Conservation (phyloP, 2,329 filamentous ascomycete species). For the Exutisphaerella laricina region DNA sequence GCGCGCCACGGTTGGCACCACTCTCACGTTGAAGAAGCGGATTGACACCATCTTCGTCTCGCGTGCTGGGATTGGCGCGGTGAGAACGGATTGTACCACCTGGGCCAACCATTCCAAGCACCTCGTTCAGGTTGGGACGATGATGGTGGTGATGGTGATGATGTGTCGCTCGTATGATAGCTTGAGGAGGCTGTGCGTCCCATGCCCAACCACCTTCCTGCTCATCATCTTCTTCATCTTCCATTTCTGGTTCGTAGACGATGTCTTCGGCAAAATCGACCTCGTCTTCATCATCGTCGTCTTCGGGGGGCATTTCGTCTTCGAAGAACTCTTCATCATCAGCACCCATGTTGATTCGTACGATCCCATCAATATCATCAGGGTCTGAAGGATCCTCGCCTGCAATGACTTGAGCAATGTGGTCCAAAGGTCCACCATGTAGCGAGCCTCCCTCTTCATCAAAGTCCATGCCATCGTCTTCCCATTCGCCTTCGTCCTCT, state of each 20-base stretch:
- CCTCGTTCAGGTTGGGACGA: conserved; percentile 22
- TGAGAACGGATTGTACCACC: conserved; percentile 18
- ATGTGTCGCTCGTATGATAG: conserved; percentile 18
- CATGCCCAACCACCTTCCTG: conserved; percentile 25
- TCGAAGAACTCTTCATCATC: conserved; percentile 48
- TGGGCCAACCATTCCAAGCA: conserved; percentile 26
- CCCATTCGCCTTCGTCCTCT: conserved; percentile 41
- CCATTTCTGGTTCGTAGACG: conserved; percentile 49
- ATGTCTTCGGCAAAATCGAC: conserved; percentile 65
- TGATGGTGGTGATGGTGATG: conserved; percentile 27
- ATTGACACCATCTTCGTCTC: conserved; percentile 75
- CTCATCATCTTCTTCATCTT: conserved; percentile 34
- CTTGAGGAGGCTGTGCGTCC: conserved; percentile 20
- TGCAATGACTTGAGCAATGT: conserved; percentile 38
- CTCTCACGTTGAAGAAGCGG: conserved; percentile 62
- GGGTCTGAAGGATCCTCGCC: conserved; percentile 34
- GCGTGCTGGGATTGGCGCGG: conserved; percentile 35
- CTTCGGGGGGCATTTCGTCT: conserved; percentile 55
- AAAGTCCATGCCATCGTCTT: conserved; percentile 40
- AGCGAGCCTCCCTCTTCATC: conserved; percentile 45
- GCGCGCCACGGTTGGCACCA: conserved; percentile 7
- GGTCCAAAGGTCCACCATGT: conserved; percentile 31
- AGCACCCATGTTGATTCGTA: conserved; percentile 40
- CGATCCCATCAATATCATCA: conserved; percentile 31
- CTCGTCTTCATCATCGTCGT: conserved; percentile 52